Evolutionary conservation across 192 early-diverging fungal genomes (phyloP).

Genomic region (Coemansia sp.): DNA sequence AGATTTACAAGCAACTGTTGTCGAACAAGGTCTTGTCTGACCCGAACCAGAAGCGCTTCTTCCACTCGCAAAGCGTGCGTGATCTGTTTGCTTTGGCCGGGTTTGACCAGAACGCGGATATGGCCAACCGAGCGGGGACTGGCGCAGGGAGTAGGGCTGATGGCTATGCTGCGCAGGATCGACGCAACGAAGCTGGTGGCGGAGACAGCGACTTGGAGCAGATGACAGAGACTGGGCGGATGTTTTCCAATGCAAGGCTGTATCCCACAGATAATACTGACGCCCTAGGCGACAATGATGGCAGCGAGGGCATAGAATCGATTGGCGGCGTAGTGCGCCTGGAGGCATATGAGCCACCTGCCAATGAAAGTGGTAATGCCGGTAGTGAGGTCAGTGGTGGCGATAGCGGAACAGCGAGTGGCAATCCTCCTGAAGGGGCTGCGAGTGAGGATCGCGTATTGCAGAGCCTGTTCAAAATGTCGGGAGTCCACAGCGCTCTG

Average conservation of each 20-base stretch:
- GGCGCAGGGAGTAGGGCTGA: background rate
- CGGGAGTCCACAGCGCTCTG: conserved; percentile 86
- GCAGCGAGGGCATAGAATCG: conserved; percentile 14
- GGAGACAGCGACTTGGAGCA: conserved; percentile 7
- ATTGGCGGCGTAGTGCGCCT: conserved; percentile 35
- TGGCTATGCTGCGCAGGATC: background rate
- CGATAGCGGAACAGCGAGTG: background rate
- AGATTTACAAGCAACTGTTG: conserved; percentile 97
- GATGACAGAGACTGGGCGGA: conserved; percentile 78
- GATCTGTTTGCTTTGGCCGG: conserved; percentile 83
- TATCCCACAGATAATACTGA: conserved; percentile 19
- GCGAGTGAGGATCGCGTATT: conserved; percentile 75
- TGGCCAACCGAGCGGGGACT: background rate
- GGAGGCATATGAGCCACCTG: conserved; percentile 24
- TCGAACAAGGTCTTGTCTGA: conserved; percentile 96
- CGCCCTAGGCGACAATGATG: background rate
- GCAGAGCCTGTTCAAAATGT: conserved; percentile 75
- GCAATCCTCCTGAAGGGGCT: background rate
- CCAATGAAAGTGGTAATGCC: conserved; percentile 9
- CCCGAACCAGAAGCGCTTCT: conserved; percentile 86
- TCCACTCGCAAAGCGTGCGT: conserved; percentile 79
- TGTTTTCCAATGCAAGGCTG: conserved; percentile 79
- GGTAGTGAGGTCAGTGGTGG: background rate
- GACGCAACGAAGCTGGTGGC: conserved; percentile 49
- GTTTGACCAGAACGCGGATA: conserved; percentile 18